A percentile compares a stretch with the other conserved stretches of the same genome.
phyloP scores from a whole-genome alignment of 805 yeast species.

The Zygosaccharomyces lentus region DNA sequence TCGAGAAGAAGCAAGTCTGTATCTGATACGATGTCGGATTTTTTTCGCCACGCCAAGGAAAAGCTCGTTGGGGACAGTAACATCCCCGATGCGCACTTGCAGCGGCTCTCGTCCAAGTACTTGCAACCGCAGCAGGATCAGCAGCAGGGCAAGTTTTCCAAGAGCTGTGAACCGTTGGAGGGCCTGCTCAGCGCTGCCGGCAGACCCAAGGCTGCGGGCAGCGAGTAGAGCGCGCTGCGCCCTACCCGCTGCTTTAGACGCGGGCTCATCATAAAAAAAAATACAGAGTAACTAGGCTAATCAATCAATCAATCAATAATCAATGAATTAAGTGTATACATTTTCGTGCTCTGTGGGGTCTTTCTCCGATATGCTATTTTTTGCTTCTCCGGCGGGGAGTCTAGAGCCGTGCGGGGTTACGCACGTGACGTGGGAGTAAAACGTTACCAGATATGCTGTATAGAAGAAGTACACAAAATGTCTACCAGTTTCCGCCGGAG shows the following conservation, averaged over 20 bases:
- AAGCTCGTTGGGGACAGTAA: conserved; percentile 24
- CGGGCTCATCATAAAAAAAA: no score
- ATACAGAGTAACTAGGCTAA: background rate
- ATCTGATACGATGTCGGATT: conserved; percentile 12
- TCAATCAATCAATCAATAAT: no score
- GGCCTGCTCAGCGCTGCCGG: conserved; percentile 16
- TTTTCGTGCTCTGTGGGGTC: no score
- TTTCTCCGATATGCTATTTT: no score
- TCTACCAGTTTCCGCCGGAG: conserved; percentile 5
- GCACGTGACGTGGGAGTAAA: no score
- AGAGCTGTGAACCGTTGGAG: conserved; percentile 13
- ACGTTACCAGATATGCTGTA: background rate
- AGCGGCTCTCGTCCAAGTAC: conserved; percentile 15
- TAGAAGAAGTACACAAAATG: background rate
- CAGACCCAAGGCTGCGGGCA: conserved; percentile 4
- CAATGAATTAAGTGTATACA: no score
- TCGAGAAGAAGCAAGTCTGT: background rate
- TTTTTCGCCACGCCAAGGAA: conserved; percentile 23
- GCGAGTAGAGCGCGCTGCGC: background rate
- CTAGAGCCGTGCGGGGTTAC: no score
- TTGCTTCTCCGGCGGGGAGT: no score
- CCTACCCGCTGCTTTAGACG: no score
- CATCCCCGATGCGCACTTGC: conserved; percentile 20
- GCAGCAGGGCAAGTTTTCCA: conserved; percentile 5
- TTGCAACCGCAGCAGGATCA: conserved; percentile 9